Percentiles rank a stretch among this genome's conserved stretches.
Conservation (phyloP, 2,329 filamentous ascomycete species). For the Lasiodiplodia citricola region DNA sequence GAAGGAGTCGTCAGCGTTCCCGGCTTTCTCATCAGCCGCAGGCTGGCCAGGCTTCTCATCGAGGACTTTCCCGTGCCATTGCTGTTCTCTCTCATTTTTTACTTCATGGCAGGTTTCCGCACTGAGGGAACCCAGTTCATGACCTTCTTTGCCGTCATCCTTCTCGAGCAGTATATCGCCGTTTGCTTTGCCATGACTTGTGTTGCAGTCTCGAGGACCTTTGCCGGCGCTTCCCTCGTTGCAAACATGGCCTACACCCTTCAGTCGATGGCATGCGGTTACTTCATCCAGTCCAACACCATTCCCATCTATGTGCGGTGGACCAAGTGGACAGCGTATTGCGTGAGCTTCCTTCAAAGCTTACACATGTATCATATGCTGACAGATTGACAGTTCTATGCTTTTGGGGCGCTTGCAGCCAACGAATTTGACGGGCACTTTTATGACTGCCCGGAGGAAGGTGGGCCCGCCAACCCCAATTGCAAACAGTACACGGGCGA, state of each 20-base stretch:
- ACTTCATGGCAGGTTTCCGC: conserved; percentile 79
- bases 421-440: conserved; percentile 77
- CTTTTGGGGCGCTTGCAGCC: conserved; percentile 70
- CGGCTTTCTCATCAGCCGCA: conserved; percentile 72
- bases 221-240: conserved; percentile 72
- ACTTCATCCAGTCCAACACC: conserved; percentile 74
- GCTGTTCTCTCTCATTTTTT: conserved; percentile 72
- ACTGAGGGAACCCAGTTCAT: conserved; percentile 69
- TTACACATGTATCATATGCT: background rate
- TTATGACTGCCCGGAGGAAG: conserved; percentile 71
- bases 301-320: conserved; percentile 80
- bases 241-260: conserved; percentile 75
- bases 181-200: conserved; percentile 73
- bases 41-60: conserved; percentile 70
- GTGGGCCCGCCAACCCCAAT: conserved; percentile 66
- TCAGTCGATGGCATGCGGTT: conserved; percentile 76
- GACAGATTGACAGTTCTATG: conserved; percentile 61
- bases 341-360: conserved; percentile 39
- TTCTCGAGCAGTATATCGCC: conserved; percentile 75
- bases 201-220: conserved; percentile 68
- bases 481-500: conserved; percentile 72
- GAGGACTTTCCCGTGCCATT: conserved; percentile 77
- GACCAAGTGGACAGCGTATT: conserved; percentile 72
- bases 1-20: conserved; percentile 74
- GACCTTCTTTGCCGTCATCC: conserved; percentile 70